A percentile compares a stretch with the other conserved stretches of the same genome.
Conservation (phyloP, 345 rosid species). For the Hibiscus mutabilis region DNA sequence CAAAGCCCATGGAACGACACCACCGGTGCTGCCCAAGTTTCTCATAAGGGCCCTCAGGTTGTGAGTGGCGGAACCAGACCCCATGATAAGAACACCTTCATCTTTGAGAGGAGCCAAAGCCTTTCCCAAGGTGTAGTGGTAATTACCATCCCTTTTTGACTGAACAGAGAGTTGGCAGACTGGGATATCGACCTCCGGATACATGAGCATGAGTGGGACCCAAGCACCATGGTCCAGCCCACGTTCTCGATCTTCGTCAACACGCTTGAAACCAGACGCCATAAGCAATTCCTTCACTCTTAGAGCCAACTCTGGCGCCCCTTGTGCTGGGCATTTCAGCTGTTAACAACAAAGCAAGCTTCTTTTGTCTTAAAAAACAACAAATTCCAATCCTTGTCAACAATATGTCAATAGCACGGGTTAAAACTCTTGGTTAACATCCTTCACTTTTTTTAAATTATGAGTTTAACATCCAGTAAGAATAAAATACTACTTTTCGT, state of each 20-base stretch:
- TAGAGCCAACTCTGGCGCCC: conserved; percentile 73
- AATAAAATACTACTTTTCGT: too few species aligned
- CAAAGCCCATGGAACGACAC: conserved; percentile 57
- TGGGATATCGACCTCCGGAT: conserved; percentile 79
- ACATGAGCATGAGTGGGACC: conserved; percentile 92
- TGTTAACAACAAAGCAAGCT: conserved; percentile 14
- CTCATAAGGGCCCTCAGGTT: conserved; percentile 53
- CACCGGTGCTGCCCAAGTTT: background rate
- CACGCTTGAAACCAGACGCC: conserved; percentile 45
- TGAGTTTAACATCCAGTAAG: too few species aligned
- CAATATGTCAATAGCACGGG: too few species aligned
- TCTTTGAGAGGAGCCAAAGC: conserved; percentile 76
- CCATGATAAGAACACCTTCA: conserved; percentile 81
- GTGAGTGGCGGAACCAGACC: conserved; percentile 80
- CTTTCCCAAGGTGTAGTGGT: conserved; percentile 84
- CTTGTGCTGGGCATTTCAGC: conserved; percentile 86
- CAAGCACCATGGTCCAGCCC: conserved; percentile 98
- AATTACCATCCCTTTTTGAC: conserved; percentile 35
- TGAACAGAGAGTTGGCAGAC: conserved; percentile 88
- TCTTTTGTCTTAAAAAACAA: too few species aligned
- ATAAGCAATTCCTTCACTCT: conserved; percentile 65
- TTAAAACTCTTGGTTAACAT: too few species aligned
- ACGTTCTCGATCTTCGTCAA: conserved; percentile 53
- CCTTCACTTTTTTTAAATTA: too few species aligned
- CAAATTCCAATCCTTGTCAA: too few species aligned